Evolutionary conservation across 2,329 filamentous ascomycete genomes (phyloP), one percentile per base, ranked within the genome.

Genomic region (Truncatella angustata): DNA sequence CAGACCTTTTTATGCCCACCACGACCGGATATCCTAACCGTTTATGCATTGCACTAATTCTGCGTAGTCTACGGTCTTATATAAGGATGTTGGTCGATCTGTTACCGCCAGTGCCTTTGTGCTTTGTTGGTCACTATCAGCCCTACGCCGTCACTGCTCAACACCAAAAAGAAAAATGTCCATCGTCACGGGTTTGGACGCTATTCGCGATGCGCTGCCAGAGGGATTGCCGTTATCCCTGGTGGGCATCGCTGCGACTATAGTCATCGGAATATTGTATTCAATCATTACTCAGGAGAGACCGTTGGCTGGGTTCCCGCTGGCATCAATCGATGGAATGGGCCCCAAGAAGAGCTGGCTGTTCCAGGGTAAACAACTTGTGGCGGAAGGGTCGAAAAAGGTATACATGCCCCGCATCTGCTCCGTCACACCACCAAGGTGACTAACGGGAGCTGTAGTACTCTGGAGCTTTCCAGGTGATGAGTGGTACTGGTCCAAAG

Each of bases 401-500:
- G 65, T 67, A 61, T 46, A 42, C 16, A 39, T n/a, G 39, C 20
- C 14, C 42, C 36, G 20, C 44, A 16, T 9, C 9, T 39, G 36
- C 9, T 6, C 7, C n/a, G 16, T 39, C n/a, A 36, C 18, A 9
- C 16, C 21, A 5, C 12, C 7, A 18, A n/a, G 9, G 49, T 20
- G 7, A 11, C 58, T 63, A 51, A 64, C 34, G 23, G 34, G 30
- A 35, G 3, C 23, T 39, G 12, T 35, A 66, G 65, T 62, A 61
- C 49, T 61, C 63, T 37, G 66, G 63, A 1, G 62, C 65, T 5
- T 67, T 67, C 46, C 66, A 68, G 50, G 52, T 68, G 36, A 62
- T 68, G 53, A 64, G 63, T 1, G 63, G 63, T 18, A 66, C 64
- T 0, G 66, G 65, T 4, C 65, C 64, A 2, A 67, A 66, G 52